A percentile compares a stretch with the other conserved stretches of the same genome.
These are phyloP conservation scores for Catunica adiposa DNA, from an alignment of 2,329 filamentous ascomycete species.

Conservation along the genomic window DNA sequence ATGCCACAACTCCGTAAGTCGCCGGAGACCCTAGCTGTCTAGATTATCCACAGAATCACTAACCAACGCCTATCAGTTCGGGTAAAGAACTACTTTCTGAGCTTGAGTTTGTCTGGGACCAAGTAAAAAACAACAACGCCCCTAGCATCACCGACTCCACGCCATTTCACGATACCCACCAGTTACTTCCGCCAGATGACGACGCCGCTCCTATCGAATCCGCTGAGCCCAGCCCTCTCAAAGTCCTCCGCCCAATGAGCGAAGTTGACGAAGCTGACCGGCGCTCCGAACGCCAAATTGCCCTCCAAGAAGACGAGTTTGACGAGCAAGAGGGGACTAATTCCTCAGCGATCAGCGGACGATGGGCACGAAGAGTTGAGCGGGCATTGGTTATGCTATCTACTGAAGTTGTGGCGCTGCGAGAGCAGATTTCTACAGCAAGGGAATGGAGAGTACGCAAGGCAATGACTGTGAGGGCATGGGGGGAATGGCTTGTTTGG, in stretches of 20 bases:
- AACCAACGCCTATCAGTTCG: constrained; percentile 32
- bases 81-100: constrained; percentile 77
- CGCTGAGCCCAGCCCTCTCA: constrained; percentile 36
- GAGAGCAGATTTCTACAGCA: constrained; percentile 73
- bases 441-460: constrained; percentile 53
- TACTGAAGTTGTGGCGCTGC: constrained; percentile 75
- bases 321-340: constrained; percentile 16
- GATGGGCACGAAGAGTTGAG: constrained; percentile 70
- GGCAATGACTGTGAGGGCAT: constrained; percentile 47
- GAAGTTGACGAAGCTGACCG: constrained; percentile 57
- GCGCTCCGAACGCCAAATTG: constrained; percentile 31
- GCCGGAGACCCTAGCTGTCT: background rate
- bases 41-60: background rate
- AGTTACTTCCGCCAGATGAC: constrained; percentile 18
- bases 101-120: constrained; percentile 98
- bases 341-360: constrained; percentile 15
- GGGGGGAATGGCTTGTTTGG: constrained; percentile 58
- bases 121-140: constrained; percentile 68
- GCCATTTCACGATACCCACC: constrained; percentile 28
- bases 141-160: constrained; percentile 45
- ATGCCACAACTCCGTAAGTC: constrained; percentile 66
- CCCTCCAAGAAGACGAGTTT: constrained; percentile 29
- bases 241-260: constrained; percentile 70
- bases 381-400: constrained; percentile 75
- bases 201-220: constrained; percentile 27